Conservation (phyloP, 2,329 filamentous ascomycete genomes). For the Elsinoe necatrix region DNA sequence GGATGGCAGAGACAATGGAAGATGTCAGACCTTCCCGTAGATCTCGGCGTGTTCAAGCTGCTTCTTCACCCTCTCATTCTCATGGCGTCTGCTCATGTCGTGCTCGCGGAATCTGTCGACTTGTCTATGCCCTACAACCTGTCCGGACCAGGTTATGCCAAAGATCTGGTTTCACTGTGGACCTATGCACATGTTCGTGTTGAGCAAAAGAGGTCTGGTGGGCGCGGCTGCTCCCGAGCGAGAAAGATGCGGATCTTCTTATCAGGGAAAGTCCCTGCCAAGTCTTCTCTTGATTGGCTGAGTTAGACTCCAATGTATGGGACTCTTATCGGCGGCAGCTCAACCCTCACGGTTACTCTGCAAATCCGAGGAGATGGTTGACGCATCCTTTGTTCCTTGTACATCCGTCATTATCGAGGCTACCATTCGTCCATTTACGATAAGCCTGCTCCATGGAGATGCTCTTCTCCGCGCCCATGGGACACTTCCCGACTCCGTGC, state of each 20-base stretch:
- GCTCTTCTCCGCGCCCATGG: constrained; percentile 7
- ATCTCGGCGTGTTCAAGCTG: background rate
- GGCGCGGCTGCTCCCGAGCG: background rate
- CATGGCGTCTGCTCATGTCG: no score
- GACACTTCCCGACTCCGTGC: constrained; percentile 1
- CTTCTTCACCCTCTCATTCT: no score
- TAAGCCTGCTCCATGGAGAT: constrained; percentile 10
- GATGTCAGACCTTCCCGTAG: background rate
- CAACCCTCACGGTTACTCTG: constrained; percentile 4
- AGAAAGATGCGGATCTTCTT: constrained; percentile 9
- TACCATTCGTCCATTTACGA: constrained; percentile 1
- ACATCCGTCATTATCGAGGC: background rate
- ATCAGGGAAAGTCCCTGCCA: constrained; percentile 5
- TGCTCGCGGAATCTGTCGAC: no score
- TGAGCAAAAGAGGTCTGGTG: background rate
- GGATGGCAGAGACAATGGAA: background rate
- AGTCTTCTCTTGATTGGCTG: background rate
- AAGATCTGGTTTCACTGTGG: no score
- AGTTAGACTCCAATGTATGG: background rate
- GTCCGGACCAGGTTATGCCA: no score
- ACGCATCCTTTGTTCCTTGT: background rate
- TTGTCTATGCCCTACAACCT: no score
- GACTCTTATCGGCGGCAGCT: constrained; percentile 3
- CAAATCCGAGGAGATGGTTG: constrained; percentile 8
- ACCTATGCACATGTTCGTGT: no score